Evolutionary conservation across 768 basidiomycete species (phyloP), one percentile per base, ranked within the genome.

Genomic region (Boletus coccyginus): DNA sequence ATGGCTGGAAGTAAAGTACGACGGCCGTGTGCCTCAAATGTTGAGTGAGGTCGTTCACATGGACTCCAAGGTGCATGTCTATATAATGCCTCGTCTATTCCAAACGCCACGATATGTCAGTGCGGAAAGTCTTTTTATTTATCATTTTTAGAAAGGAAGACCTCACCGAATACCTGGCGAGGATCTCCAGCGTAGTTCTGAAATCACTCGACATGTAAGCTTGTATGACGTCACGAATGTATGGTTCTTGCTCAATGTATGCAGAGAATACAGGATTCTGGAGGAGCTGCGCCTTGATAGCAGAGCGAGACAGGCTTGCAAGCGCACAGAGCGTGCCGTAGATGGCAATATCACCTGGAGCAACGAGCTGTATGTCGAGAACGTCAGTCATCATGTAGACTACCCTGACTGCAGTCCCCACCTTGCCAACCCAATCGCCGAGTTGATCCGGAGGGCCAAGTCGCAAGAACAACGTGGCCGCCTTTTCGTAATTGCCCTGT

Each of bases 1-100:
- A 98, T 0, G 95, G 95, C 62, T 86, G 82, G 77, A 97, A 94
- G 73, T 95, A 98, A 46, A 93, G 81, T n/a, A 83, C 77, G 47
- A 98, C 78, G 0, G 92, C 87, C 56, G 84, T 85, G 61, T 88
- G 85, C 40, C 84, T 85, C 71, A 98, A 88, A 32, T 83, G 77
- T 63, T 78, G 79, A 38, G 82, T 81, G 46, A 98, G 76, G 12
- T 80, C 79, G 50, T 73, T 62, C 39, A 93, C 78, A 66, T 97
- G 94, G 6, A 75, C 67, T 7, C 78, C 74, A 17, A 97, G 81
- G 70, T 95, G 89, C 42, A 92, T 80, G 67, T 94, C 92, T 52
- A 92, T 74, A 43, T 78, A 74, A 66, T 95, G 89, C 38, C 89
- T 82, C 2, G 90, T 85, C 92, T 94, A 61, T n/a, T 21, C 47